Evolutionary conservation across 2,329 filamentous ascomycete genomes (phyloP).

Genomic region (Aschersonia sp.): DNA sequence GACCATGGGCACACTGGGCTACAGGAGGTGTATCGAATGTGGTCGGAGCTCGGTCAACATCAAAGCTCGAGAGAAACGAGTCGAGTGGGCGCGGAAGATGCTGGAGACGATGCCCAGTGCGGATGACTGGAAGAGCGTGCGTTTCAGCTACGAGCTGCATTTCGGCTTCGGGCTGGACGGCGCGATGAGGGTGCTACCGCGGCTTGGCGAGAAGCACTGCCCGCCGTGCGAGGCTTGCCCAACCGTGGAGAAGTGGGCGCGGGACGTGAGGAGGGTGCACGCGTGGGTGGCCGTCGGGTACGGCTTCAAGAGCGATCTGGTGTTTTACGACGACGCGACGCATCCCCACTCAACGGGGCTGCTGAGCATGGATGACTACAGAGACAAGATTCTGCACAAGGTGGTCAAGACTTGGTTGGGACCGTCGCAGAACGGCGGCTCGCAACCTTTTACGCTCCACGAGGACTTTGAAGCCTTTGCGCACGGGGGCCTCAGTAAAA

Average conservation of each 20-base stretch:
- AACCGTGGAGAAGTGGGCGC: constrained; percentile 13
- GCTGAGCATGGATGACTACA: constrained; percentile 20
- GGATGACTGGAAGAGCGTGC: constrained; percentile 16
- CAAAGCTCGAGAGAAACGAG: constrained; percentile 16
- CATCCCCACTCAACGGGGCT: constrained; percentile 16
- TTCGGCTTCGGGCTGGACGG: constrained; percentile 23
- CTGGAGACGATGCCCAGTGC: constrained; percentile 14
- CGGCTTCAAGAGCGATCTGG: constrained; percentile 21
- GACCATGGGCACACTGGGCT: constrained; percentile 21
- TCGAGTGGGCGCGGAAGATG: constrained; percentile 18
- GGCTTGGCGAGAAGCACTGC: constrained; percentile 19
- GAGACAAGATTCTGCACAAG: constrained; percentile 18
- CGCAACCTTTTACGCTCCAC: constrained; percentile 16
- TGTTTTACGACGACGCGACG: constrained; percentile 22
- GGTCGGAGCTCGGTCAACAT: constrained; percentile 15
- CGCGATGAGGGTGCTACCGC: constrained; percentile 18
- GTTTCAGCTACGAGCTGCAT: constrained; percentile 22
- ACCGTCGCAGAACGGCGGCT: constrained; percentile 1
- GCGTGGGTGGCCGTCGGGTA: constrained; percentile 20
- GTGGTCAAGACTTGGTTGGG: constrained; percentile 19
- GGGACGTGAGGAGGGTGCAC: constrained; percentile 18
- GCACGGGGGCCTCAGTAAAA: constrained; percentile 19
- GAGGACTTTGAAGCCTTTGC: constrained; percentile 21
- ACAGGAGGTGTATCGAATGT: constrained; percentile 19
- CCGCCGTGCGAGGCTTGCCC: constrained; percentile 10